Conservation (phyloP, 2,329 filamentous ascomycete species). For the Cordyceps farinosa region DNA sequence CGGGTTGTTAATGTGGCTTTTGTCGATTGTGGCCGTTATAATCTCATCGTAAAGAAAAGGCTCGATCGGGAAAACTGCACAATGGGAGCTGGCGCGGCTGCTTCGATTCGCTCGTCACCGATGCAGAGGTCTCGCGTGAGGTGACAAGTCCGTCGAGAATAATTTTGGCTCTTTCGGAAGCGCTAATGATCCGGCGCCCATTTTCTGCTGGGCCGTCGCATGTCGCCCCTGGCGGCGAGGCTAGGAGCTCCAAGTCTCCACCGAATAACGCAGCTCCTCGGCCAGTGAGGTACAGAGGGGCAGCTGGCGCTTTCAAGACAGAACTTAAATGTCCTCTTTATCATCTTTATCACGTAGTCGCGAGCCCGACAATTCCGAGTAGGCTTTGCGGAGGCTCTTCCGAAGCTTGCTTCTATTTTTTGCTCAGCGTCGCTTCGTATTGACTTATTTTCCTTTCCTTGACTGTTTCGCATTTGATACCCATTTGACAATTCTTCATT, state of each 20-base stretch:
- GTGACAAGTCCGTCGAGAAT: not conserved
- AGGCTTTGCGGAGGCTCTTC: not conserved
- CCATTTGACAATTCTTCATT: not conserved
- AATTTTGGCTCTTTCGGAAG: slow-evolving; percentile 17
- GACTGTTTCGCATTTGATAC: slow-evolving; percentile 3
- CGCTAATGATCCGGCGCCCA: slow-evolving; percentile 15
- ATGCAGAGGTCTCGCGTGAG: not conserved
- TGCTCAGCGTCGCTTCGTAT: not conserved
- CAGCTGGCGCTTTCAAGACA: not conserved
- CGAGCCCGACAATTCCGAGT: not conserved
- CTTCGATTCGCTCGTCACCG: not conserved
- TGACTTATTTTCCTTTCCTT: not conserved
- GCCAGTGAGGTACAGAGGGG: not conserved
- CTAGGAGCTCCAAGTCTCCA: not conserved
- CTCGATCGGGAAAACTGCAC: not conserved
- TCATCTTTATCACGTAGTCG: not conserved
- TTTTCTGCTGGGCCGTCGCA: not conserved
- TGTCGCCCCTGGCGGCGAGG: not conserved
- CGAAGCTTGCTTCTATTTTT: not conserved
- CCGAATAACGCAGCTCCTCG: not conserved
- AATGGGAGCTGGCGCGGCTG: not conserved
- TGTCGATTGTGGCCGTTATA: not conserved
- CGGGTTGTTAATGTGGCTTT: not conserved
- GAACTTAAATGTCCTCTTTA: not conserved
- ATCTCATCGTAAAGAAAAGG: not conserved